Percentiles rank a stretch among this genome's conserved stretches.
These are phyloP conservation scores for Blastobotrys aristatus DNA, from an alignment of 1,139 yeast genomes.

Conservation along the genomic window DNA sequence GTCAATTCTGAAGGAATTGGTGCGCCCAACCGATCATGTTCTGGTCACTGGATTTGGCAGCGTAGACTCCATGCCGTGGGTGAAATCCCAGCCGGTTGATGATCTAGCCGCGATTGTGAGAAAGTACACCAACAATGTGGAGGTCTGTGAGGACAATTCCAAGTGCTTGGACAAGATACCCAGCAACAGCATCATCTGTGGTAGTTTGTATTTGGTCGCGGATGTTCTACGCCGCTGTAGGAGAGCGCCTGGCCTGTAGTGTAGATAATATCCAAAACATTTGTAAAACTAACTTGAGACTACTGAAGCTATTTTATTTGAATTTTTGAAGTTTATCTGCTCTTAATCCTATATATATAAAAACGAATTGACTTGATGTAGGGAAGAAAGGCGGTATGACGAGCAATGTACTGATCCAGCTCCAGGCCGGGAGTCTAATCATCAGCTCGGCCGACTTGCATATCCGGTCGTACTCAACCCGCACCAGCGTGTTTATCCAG, in stretches of 20 bases:
- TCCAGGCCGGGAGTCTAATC: not conserved
- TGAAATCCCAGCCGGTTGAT: slow-evolving; percentile 40
- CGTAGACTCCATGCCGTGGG: slow-evolving; percentile 95
- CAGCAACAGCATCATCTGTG: slow-evolving; percentile 58
- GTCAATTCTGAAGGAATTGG: slow-evolving; percentile 48
- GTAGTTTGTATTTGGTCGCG: slow-evolving; percentile 72
- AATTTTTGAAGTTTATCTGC: too few species aligned
- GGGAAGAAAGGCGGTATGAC: too few species aligned
- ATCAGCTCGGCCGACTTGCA: not conserved
- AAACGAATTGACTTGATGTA: too few species aligned
- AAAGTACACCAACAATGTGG: slow-evolving; percentile 12
- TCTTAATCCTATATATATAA: too few species aligned
- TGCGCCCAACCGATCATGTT: slow-evolving; percentile 49
- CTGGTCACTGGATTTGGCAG: slow-evolving; percentile 57
- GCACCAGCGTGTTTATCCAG: not conserved
- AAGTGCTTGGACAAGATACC: slow-evolving; percentile 25
- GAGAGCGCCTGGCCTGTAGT: too few species aligned
- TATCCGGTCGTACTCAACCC: not conserved
- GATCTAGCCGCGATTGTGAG: slow-evolving; percentile 4
- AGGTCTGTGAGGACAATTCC: slow-evolving; percentile 15
- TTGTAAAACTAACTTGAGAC: too few species aligned
- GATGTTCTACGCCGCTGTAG: slow-evolving; percentile 45
- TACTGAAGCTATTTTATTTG: too few species aligned
- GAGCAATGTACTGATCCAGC: too few species aligned
- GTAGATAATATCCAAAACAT: too few species aligned